A percentile compares a stretch with the other conserved stretches of the same genome.
These are phyloP conservation scores for Oleoguttula mirabilis DNA, from an alignment of 495 filamentous ascomycete genomes.

Conservation along the genomic window DNA sequence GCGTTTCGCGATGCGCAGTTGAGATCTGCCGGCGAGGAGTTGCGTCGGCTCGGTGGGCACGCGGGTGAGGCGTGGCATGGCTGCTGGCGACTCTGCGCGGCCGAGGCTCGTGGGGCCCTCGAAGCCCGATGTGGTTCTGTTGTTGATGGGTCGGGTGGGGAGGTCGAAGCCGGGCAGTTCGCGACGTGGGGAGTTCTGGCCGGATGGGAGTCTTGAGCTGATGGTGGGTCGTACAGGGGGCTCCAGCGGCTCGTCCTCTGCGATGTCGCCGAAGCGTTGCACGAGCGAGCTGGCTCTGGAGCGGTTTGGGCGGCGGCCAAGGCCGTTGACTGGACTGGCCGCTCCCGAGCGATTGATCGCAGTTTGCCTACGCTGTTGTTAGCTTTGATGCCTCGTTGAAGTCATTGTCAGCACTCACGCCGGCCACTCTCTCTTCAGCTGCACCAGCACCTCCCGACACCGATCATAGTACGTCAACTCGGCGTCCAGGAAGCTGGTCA, in stretches of 20 bases:
- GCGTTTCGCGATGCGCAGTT: constrained; percentile 34
- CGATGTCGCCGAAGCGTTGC: constrained; percentile 45
- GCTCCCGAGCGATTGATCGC: constrained; percentile 3
- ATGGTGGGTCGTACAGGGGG: constrained; percentile 38
- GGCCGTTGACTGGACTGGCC: constrained; percentile 21
- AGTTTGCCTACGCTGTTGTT: constrained; percentile 9
- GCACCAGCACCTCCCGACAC: constrained; percentile 62
- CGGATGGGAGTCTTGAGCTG: constrained; percentile 39
- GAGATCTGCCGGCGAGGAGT: constrained; percentile 33
- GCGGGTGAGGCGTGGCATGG: constrained; percentile 39
- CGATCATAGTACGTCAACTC: constrained; percentile 86
- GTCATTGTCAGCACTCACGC: constrained; percentile 18
- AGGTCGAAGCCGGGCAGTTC: constrained; percentile 29
- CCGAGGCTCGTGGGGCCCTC: constrained; percentile 45
- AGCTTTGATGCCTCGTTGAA: background rate
- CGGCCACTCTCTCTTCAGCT: constrained; percentile 58
- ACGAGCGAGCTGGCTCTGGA: constrained; percentile 50
- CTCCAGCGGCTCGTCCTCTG: constrained; percentile 45
- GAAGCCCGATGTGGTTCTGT: constrained; percentile 39
- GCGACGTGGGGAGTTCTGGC: constrained; percentile 25
- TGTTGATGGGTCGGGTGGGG: constrained; percentile 32
- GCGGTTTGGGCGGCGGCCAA: constrained; percentile 38
- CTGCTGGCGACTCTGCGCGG: constrained; percentile 37
- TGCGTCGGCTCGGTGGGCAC: constrained; percentile 45
- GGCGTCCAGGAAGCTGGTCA: constrained; percentile 73